Evolutionary conservation across 805 yeast genomes (phyloP), one percentile per base, ranked within the genome.

Genomic region (Wickerhamiella brachini): DNA sequence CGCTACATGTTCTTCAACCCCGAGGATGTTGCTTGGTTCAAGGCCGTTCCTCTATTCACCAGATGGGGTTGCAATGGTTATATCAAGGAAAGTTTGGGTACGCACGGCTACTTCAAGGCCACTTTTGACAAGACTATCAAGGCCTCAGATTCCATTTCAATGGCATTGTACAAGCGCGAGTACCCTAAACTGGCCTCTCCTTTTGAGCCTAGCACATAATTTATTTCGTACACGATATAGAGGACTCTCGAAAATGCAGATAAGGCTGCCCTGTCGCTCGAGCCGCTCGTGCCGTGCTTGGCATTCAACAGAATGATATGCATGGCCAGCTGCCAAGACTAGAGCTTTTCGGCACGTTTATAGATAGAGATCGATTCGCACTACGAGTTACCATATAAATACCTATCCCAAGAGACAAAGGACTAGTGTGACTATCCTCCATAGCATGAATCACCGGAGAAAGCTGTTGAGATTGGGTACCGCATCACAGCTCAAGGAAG

Each of bases 21-120:
- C 10, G 86, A 84, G 47, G 99, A 93, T 65, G 84, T 94, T 57
- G 78, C 77, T 57, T 85, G 85, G 79, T 93, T 83, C 76, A 85
- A 85, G 69, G 82, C 89, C 4, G 83, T 93, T 58, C 97, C 97
- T 44, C 71, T 93, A 54, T 93, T 87, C 68, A 89, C 97, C 43
- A 87, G 85, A 66, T 76, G 81, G 60, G 99, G 98, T 48, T 80
- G 97, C 67, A 75, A 88, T 20, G 99, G 99, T 51, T 84, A 84
- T 67, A 90, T 94, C 65, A 90, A 86, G 68, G 97, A 90, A 66
- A 79, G 89, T 64, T 74, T 93, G 71, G 99, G 99, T 70, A 93
- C 98, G 1, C 98, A 93, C 65, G 99, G 99, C 56, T 87, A 90
- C 72, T 89, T 83, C 78, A 93, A 93, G 71, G 95, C 97, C 22